A percentile compares a stretch with the other conserved stretches of the same genome.
These are phyloP conservation scores for Leccinum barrowsii DNA, from an alignment of 768 basidiomycete species.

Conservation along the genomic window DNA sequence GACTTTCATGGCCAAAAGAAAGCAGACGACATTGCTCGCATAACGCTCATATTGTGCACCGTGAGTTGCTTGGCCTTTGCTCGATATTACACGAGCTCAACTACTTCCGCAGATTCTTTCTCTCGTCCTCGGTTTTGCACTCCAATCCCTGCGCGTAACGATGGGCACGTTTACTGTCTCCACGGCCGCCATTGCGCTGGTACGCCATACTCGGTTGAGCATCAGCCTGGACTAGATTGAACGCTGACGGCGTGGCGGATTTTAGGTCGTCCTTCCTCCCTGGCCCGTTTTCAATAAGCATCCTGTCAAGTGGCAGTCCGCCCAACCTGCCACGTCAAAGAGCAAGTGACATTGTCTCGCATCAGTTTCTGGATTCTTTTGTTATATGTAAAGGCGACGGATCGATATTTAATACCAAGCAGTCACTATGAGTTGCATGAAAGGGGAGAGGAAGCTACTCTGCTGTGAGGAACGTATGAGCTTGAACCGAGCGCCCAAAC, in stretches of 20 bases:
- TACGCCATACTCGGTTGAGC: constrained; percentile 1
- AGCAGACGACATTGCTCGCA: constrained; percentile 21
- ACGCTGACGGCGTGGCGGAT: not conserved
- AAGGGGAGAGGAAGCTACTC: not conserved
- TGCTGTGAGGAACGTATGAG: not conserved
- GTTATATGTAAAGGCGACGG: not conserved
- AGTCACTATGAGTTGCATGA: not conserved
- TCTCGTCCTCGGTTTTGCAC: constrained; percentile 28
- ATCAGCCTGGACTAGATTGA: too few species aligned
- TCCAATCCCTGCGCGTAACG: constrained; percentile 26
- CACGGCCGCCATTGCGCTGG: constrained; percentile 22
- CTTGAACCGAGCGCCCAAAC: not conserved
- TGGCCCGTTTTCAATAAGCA: constrained; percentile 49
- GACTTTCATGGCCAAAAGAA: constrained; percentile 32
- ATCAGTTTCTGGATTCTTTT: not conserved
- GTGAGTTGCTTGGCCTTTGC: constrained; percentile 14
- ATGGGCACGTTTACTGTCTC: constrained; percentile 22
- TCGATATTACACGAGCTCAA: not conserved
- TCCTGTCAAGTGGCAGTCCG: constrained; percentile 22
- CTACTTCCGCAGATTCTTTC: constrained; percentile 23
- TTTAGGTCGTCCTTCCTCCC: constrained; percentile 59
- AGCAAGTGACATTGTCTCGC: constrained; percentile 14
- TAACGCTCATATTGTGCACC: constrained; percentile 21
- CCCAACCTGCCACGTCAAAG: constrained; percentile 20
- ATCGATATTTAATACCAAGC: too few species aligned